Evolutionary conservation across 1,139 yeast species (phyloP), one percentile per base, ranked within the genome.

Genomic region (Yamadazyma sp.): DNA sequence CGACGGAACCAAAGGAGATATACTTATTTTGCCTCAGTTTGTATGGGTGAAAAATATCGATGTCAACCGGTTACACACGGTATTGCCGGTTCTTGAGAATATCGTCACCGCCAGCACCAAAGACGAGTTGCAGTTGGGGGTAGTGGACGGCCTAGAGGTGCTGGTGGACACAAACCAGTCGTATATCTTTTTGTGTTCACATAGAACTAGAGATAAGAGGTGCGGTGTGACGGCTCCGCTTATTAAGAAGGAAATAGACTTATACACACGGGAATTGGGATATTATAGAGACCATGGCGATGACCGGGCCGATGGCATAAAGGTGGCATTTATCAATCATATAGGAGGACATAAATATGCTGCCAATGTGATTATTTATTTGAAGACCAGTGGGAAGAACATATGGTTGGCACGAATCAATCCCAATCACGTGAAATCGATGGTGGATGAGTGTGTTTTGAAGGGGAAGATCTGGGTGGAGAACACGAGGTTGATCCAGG

Each of bases 161-260:
- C 50, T 45, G 21, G 44, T 57, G 1, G 77, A 76, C 41, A 44
- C 47, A 2, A 75, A 75, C 46, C 62, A 66, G 37, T 74, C 92
- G 1, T 82, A 76, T 52, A 67, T 92, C 4, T 73, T 92, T 40
- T 61, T 92, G 33, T 92, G 98, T 53, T 89, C 97, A 1, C 98
- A 92, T 60, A 70, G 74, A 35, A 87, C 95, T 4, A 79, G 97
- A 59, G 98, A 92, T 59, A 90, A 88, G 59, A 72, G 94, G 44
- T 92, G 98, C 63, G 97, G 96, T 25, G 67, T 88, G 31, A 87
- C 97, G 1, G 97, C 97, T 0, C 97, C 97, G n/a, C 75, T 88
- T 21, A 76, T 92, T 81, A 84, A 82, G 56, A 81, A 78, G 47
- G 87, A 86, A 49, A 76, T 90, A 61, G 94, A 87, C 37, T 56